Base-by-base conservation (phyloP, 805 yeast species). In the Vanderwaltozyma polyspora region DNA sequence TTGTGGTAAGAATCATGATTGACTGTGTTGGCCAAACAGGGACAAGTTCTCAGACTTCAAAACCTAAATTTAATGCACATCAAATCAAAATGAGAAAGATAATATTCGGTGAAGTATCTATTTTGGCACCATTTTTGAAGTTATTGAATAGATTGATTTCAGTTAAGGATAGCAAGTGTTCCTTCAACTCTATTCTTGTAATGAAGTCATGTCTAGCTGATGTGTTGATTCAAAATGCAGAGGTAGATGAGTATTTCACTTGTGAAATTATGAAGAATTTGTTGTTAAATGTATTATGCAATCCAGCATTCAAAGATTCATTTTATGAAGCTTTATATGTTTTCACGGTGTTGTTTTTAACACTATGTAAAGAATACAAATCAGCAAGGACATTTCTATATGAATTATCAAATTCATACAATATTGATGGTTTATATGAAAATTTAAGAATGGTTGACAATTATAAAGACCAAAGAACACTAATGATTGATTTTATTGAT, bases 241-340 rank as follows among this genome's bases (percentile, higher is more conserved):
- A 76, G 43, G 89, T 87, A 31, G 95, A 86, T 60, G 75, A 72
- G 40, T 62, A 56, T 36, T 57, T 65, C 32, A 60, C 66, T 22
- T 39, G 51, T 14, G 74, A 74, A 21, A 71, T 74, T 37, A 67
- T 87, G 51, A 72, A 83, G 40, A 79, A 80, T 44, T 66, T 91
- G 0, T 66, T 89, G 35, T 50, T 84, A 13, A 66, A 68, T 24
- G 75, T 89, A 4, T 61, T 89, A 33, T 64, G 71, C 32, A 91
- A 83, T 48, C 79, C 75, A 36, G 77, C 82, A 41, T 84, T 82
- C 55, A 73, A 72, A 29, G 98, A 89, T 48, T 81, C 91, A 0
- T 94, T 87, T 44, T 72, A 79, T 13, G 98, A 89, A 54, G 94
- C 93, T 1, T 87, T 93, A n/a, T 78, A 82, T 38, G 82, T 93